Conservation (phyloP, 116 monocot genomes). For the Iris pallida region DNA sequence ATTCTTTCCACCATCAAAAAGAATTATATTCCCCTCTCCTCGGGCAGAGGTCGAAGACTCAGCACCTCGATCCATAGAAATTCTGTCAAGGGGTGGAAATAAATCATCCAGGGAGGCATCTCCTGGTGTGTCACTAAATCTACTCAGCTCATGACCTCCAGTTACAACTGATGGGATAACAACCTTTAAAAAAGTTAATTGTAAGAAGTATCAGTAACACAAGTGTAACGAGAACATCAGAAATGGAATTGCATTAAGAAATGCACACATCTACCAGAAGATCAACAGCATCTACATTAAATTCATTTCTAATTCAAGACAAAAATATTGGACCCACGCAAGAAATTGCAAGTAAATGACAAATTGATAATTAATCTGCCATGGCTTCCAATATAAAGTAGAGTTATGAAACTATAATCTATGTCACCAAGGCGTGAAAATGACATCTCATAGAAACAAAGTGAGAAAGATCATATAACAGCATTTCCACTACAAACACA, state of each 20-base stretch:
- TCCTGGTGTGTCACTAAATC: constrained; percentile 84
- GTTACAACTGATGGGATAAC: constrained; percentile 28
- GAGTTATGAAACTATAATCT: not conserved
- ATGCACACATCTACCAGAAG: not conserved
- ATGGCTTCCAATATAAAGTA: not conserved
- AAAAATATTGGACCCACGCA: not conserved
- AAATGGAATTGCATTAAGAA: not conserved
- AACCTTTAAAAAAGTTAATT: constrained; percentile 28
- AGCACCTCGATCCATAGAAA: constrained; percentile 39
- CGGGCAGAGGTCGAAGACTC: constrained; percentile 65
- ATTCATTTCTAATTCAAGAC: not conserved
- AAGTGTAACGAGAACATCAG: not conserved
- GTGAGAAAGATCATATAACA: not conserved
- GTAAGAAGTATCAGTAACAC: not conserved
- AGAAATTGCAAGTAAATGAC: too few species aligned
- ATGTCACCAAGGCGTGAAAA: not conserved
- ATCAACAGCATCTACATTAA: not conserved
- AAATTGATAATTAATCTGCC: too few species aligned
- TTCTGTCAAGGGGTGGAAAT: constrained; percentile 61
- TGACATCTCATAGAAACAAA: not conserved
- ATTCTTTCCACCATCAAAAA: constrained; percentile 41
- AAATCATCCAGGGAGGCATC: constrained; percentile 92
- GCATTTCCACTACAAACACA: too few species aligned
- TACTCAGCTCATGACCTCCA: constrained; percentile 48
- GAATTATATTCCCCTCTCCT: constrained; percentile 31